These are phyloP conservation scores for Termitomyces sp. DNA, from an alignment of 768 basidiomycete species.

Conservation along the genomic window DNA sequence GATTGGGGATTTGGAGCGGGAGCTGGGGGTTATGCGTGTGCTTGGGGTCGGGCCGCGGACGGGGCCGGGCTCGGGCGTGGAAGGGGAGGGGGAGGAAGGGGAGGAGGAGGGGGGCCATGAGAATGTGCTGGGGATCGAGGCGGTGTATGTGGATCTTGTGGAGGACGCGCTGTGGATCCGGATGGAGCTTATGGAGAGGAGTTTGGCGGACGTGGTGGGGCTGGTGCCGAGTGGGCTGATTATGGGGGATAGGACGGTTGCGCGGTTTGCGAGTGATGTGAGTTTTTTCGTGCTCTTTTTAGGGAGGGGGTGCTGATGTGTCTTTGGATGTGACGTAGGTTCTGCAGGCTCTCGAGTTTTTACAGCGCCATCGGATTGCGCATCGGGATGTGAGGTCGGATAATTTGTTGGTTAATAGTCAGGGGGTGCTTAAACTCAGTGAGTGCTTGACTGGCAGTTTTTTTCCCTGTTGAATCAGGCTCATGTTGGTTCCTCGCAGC, in stretches of 20 bases:
- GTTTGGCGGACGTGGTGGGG: slow-evolving; percentile 76
- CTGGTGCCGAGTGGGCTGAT: slow-evolving; percentile 59
- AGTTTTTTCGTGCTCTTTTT: slow-evolving; percentile 26
- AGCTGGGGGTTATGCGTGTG: slow-evolving; percentile 60
- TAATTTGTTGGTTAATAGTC: slow-evolving; percentile 68
- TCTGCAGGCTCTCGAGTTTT: slow-evolving; percentile 60
- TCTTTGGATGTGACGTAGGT: slow-evolving; percentile 37
- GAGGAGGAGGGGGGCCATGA: slow-evolving; percentile 53
- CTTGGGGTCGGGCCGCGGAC: no score
- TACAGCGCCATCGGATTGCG: slow-evolving; percentile 64
- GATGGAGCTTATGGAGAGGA: slow-evolving; percentile 90
- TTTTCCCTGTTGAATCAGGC: neutral
- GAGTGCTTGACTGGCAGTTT: slow-evolving; percentile 19
- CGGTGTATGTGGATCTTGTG: slow-evolving; percentile 62
- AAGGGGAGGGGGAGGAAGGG: slow-evolving; percentile 34
- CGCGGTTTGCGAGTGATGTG: slow-evolving; percentile 76
- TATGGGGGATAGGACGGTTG: slow-evolving; percentile 66
- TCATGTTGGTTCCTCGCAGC: slow-evolving; percentile 34
- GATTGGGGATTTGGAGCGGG: slow-evolving; percentile 57
- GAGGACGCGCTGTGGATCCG: slow-evolving; percentile 77
- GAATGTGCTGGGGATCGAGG: slow-evolving; percentile 66
- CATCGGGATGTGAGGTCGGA: slow-evolving; percentile 86
- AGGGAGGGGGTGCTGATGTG: neutral
- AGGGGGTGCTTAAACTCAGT: slow-evolving; percentile 76
- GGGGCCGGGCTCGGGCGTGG: no score